Base-by-base conservation (phyloP, 352 stramenopile genomes). In the Phytopythium boreale region DNA sequence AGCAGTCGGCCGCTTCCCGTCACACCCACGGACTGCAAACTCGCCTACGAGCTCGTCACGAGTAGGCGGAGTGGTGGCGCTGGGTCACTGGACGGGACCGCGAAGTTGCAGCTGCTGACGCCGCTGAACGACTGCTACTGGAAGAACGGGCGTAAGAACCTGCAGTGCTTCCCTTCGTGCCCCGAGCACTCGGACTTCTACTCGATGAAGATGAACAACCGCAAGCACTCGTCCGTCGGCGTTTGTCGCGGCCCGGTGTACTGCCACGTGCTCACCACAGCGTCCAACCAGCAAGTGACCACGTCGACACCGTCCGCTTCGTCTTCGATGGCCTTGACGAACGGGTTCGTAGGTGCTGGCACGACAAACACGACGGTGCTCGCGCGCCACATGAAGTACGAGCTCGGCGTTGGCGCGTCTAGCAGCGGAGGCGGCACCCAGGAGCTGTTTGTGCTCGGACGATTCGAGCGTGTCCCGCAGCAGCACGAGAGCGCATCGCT, bases 151-250 rank as follows among this genome's bases (percentile, higher is more conserved):
- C 86, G 89, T 36, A 96, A 96, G 68, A 96, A 96, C 63, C 57
- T 96, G 50, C 89, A 96, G 66, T 96, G 89, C 62, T 96, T 96
- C 60, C 89, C 89, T 11, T 76, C 79, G 4, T 96, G 89, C 37
- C 87, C 87, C 20, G 88, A 96, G 62, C 85, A 94, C 66, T 79
- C 89, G 61, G 89, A 96, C 68, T 96, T 96, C 29, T 95, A 92
- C 72, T 92, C 84, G 8, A 94, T 94, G 85, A 93, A 93, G 73
- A 93, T 94, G 75, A 93, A 91, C 71, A 92, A 92, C 69, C 83
- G 83, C 50, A 95, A 95, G 70, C 87, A 95, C 64, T 87, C 83
- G 56, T 91, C 79, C 62, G 82, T 93, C 20, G 87, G 87, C 1
- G 87, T 95, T 2, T 95, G 87, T 64, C 87, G 87, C 26, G 84